Evolutionary conservation across 352 stramenopile species (phyloP).

Genomic region (Lagenidium sp.): DNA sequence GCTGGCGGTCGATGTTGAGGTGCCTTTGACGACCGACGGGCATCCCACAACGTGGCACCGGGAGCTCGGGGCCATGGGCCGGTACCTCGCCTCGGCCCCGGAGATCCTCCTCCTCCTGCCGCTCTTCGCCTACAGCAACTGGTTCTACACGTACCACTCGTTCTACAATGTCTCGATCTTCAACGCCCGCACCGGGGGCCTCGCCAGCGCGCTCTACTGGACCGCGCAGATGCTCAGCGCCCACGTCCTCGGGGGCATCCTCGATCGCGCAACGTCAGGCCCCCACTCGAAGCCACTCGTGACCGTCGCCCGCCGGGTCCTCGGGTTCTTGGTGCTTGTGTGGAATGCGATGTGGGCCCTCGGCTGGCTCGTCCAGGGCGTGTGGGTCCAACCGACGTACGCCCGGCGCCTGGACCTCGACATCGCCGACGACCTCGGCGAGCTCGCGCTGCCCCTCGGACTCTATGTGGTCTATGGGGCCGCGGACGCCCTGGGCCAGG

Average conservation of each 20-base stretch:
- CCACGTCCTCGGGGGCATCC: conserved; percentile 11
- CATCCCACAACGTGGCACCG: neutral
- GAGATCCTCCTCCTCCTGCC: conserved; percentile 23
- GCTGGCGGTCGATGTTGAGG: neutral
- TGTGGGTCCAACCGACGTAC: conserved; percentile 16
- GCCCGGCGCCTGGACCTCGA: conserved; percentile 14
- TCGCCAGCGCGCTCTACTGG: conserved; percentile 35
- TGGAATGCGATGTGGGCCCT: conserved; percentile 30
- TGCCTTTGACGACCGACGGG: neutral
- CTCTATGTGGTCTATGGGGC: conserved; percentile 68
- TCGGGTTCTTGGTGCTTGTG: conserved; percentile 13
- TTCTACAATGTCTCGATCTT: conserved; percentile 41
- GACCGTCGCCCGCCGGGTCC: conserved; percentile 1
- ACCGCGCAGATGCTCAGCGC: conserved; percentile 31
- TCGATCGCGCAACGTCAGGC: conserved; percentile 7
- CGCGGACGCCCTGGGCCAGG: conserved; percentile 64
- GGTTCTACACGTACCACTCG: conserved; percentile 59
- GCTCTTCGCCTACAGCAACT: conserved; percentile 54
- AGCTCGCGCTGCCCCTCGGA: conserved; percentile 19
- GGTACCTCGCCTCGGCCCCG: conserved; percentile 3
- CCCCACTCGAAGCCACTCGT: neutral
- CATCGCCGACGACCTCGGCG: conserved; percentile 5
- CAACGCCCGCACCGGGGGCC: conserved; percentile 24
- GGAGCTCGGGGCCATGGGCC: neutral
- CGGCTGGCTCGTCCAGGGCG: conserved; percentile 16